Evolutionary conservation across 768 basidiomycete genomes (phyloP).

Genomic region (Psilocybe sp.): DNA sequence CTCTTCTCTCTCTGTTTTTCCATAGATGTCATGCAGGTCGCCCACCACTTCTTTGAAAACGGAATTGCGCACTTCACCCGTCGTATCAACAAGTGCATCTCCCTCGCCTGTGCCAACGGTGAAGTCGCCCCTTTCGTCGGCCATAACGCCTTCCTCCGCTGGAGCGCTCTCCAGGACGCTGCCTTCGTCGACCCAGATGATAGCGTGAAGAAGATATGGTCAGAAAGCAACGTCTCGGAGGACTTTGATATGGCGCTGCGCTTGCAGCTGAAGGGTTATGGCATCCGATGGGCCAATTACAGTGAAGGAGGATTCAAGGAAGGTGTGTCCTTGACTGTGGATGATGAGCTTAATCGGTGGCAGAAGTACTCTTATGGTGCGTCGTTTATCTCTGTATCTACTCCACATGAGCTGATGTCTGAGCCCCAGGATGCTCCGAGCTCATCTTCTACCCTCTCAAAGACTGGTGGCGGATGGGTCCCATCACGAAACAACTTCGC

Average conservation of each 20-base stretch:
- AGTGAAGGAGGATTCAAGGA: constrained; percentile 86
- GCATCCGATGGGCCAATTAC: constrained; percentile 85
- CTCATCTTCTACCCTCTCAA: constrained; percentile 83
- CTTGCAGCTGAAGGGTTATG: constrained; percentile 64
- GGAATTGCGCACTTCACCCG: constrained; percentile 87
- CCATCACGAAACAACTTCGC: constrained; percentile 79
- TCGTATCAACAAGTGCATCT: constrained; percentile 81
- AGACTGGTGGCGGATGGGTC: constrained; percentile 75
- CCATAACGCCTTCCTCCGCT: constrained; percentile 87
- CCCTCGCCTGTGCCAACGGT: constrained; percentile 77
- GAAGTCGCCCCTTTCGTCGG: constrained; percentile 84
- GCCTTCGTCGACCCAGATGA: constrained; percentile 69
- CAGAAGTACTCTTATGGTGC: constrained; percentile 82
- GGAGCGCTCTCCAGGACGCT: constrained; percentile 87
- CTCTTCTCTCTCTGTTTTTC: constrained; percentile 4
- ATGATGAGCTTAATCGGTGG: constrained; percentile 92
- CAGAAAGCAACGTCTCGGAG: constrained; percentile 78
- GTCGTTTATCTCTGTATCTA: constrained; percentile 7
- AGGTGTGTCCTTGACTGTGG: constrained; percentile 84
- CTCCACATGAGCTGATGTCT: not conserved
- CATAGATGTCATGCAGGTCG: constrained; percentile 86
- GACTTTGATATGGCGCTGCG: constrained; percentile 82
- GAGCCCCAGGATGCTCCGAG: constrained; percentile 57
- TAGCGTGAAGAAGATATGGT: constrained; percentile 74
- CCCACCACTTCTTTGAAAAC: constrained; percentile 87